Conservation (phyloP, 2,329 filamentous ascomycete species). For the Orbilia ellipsospora region DNA sequence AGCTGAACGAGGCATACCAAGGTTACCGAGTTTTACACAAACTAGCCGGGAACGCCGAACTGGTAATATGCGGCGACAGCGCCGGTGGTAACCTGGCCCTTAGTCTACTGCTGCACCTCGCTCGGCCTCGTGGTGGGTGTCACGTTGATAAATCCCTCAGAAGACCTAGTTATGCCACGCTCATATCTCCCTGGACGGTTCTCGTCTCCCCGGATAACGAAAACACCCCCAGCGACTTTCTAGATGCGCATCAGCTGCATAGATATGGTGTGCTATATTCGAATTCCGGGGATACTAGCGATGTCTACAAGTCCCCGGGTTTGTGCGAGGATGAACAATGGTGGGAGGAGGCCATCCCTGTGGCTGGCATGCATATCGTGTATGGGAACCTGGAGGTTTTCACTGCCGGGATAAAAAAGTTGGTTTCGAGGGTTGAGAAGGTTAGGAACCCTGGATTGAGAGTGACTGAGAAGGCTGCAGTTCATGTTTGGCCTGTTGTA, state of each 20-base stretch:
- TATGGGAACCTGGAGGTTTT: slow-evolving; percentile 84
- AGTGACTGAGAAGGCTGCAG: slow-evolving; percentile 71
- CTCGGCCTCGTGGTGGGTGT: slow-evolving; percentile 57
- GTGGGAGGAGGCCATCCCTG: slow-evolving; percentile 76
- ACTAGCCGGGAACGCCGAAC: slow-evolving; percentile 68
- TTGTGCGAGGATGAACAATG: slow-evolving; percentile 73
- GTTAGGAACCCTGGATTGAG: slow-evolving; percentile 66
- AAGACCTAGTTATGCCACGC: slow-evolving; percentile 71
- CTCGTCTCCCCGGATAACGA: slow-evolving; percentile 75
- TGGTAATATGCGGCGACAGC: slow-evolving; percentile 81
- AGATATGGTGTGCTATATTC: slow-evolving; percentile 77
- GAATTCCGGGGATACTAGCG: slow-evolving; percentile 66
- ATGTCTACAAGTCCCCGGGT: slow-evolving; percentile 76
- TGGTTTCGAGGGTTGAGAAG: slow-evolving; percentile 69
- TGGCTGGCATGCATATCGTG: slow-evolving; percentile 74
- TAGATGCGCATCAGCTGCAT: slow-evolving; percentile 74
- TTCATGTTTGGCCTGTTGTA: slow-evolving; percentile 86
- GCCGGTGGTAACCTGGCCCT: slow-evolving; percentile 80
- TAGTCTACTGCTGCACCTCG: slow-evolving; percentile 76
- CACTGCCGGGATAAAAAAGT: slow-evolving; percentile 73
- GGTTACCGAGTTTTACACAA: slow-evolving; percentile 76
- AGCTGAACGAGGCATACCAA: slow-evolving; percentile 75
- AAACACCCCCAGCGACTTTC: slow-evolving; percentile 79
- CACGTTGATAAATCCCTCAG: slow-evolving; percentile 63
- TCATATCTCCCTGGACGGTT: slow-evolving; percentile 85